These are phyloP conservation scores for Xylaria sp. DNA, from an alignment of 2,329 filamentous ascomycete genomes.

Conservation along the genomic window DNA sequence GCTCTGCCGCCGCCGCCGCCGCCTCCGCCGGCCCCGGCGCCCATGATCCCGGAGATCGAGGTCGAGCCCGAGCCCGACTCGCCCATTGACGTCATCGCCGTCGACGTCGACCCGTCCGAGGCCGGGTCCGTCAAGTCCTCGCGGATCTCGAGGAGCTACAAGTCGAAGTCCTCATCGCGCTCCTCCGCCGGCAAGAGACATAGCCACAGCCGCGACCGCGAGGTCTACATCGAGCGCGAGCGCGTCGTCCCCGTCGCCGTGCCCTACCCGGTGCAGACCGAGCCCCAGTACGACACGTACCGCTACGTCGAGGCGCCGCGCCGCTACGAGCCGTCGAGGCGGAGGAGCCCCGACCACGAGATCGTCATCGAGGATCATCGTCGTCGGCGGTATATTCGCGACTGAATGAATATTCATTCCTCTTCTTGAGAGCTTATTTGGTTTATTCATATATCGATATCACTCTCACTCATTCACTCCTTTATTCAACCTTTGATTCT, in stretches of 20 bases:
- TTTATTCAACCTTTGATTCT: background rate
- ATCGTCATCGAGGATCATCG: conserved; percentile 50
- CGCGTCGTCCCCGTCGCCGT: conserved; percentile 57
- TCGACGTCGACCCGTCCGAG: conserved; percentile 55
- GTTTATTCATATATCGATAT: background rate
- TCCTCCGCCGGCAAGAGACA: conserved; percentile 38
- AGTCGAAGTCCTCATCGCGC: conserved; percentile 38
- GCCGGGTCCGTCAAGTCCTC: conserved; percentile 32
- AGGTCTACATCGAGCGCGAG: conserved; percentile 65
- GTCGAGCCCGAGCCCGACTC: conserved; percentile 38
- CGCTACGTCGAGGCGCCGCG: conserved; percentile 64
- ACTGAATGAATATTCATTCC: conserved; percentile 31
- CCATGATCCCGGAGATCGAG: conserved; percentile 31
- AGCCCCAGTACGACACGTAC: conserved; percentile 60
- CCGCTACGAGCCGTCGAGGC: conserved; percentile 50
- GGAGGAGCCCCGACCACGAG: conserved; percentile 49
- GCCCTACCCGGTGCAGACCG: conserved; percentile 56
- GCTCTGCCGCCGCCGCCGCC: conserved; percentile 43
- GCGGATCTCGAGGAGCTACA: conserved; percentile 48
- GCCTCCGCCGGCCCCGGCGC: conserved; percentile 32
- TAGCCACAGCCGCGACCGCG: conserved; percentile 52
- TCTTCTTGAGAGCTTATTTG: background rate
- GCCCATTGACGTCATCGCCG: conserved; percentile 57
- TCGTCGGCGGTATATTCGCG: conserved; percentile 46
- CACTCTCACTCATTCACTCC: background rate